Evolutionary conservation across 257 asterid species (phyloP).

Genomic region (Forsythia suspensa): DNA sequence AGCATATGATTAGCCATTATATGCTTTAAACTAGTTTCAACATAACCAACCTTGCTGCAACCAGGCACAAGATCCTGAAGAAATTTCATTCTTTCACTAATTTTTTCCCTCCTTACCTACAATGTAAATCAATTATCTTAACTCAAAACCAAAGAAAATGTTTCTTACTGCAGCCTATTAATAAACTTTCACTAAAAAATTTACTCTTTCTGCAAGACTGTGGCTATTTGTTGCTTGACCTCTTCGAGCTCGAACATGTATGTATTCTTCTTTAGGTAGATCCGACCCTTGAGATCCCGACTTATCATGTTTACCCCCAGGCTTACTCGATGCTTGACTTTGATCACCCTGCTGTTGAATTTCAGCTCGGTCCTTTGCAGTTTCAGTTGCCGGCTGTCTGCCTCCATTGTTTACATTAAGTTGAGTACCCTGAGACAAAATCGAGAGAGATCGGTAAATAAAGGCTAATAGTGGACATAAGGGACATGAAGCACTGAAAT

Average conservation of each 20-base stretch:
- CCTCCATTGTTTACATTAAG: conserved; percentile 43
- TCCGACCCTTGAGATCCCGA: conserved; percentile 77
- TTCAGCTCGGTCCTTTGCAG: conserved; percentile 36
- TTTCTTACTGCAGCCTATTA: neutral
- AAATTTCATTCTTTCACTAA: conserved; percentile 96
- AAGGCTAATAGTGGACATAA: neutral
- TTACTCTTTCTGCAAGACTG: conserved; percentile 98
- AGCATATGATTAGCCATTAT: neutral
- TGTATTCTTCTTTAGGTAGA: conserved; percentile 76
- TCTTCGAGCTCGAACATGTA: conserved; percentile 83
- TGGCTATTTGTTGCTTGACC: conserved; percentile 99
- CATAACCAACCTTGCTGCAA: conserved; percentile 76
- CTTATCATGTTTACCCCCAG: conserved; percentile 60
- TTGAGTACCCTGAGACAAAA: conserved; percentile 45
- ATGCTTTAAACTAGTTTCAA: neutral
- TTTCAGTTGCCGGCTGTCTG: conserved; percentile 35
- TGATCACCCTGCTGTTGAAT: conserved; percentile 51
- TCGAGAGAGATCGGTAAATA: neutral
- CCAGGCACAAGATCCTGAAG: conserved; percentile 99
- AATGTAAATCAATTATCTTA: conserved; percentile 13
- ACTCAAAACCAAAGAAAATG: conserved; percentile 11
- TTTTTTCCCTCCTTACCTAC: conserved; percentile 93
- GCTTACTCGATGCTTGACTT: conserved; percentile 43
- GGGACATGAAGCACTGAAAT: neutral
- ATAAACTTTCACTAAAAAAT: conserved; percentile 1